Evolutionary conservation across 768 basidiomycete genomes (phyloP), one percentile per base, ranked within the genome.

Genomic region (Suillus cothurnatus): DNA sequence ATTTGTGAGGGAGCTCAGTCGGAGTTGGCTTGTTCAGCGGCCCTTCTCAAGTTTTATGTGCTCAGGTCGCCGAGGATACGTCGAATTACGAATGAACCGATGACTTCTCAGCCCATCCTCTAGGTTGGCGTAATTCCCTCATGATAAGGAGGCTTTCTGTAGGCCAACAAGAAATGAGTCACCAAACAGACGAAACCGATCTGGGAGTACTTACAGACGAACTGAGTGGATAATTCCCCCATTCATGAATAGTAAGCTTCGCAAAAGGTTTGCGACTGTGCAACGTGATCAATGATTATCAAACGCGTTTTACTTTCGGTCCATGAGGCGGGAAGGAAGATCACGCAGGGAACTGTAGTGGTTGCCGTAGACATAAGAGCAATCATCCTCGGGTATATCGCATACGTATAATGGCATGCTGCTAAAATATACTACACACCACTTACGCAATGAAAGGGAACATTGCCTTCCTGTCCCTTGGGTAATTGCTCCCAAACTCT

Each of bases 401-500:
- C 38, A 39, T 26, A 34, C 17, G 19, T 39, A 59, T 39, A 28
- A 23, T 59, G 38, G 6, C 38, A 58, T 59, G 19, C 26, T 28
- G 28, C 38, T 39, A 21, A 28, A 31, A 59, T 39, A 39, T 23
- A 5, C 23, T 26, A 28, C 56, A 57, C 9, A 59, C 38, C 38
- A 39, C 9, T 59, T 61, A 76, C 17, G 75, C 75, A 50, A 76
- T 66, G 52, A 90, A 91, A 0, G 95, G 95, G 70, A 94, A 81
- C 76, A 97, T 88, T 41, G 87, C 89, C 76, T 90, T 94, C 76
- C 95, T 82, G 26, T 77, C 79, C 69, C 79, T 84, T 52, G 87
- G 95, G 73, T 94, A 97, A 64, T 90, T 86, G 69, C 87, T 89
- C 39, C 95, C 95, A 70, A 98, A 97, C 76, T 99, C 97, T 73